Conservation (phyloP, 2,329 filamentous ascomycete species). For the Trichoderma harzianum region DNA sequence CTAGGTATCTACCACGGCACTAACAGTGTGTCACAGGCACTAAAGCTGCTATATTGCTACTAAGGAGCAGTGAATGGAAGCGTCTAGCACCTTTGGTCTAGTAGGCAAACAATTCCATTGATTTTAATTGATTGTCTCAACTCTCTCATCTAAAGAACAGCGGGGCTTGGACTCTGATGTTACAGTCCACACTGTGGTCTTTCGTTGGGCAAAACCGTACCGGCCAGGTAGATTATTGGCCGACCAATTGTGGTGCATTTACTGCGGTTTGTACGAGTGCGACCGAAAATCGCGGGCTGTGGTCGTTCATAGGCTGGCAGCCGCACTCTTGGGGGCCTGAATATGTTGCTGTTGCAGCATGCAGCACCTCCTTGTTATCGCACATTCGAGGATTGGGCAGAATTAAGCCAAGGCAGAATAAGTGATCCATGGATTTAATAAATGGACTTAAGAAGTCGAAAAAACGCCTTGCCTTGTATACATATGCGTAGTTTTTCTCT, state of each 20-base stretch:
- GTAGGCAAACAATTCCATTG: neutral
- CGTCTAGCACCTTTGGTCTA: neutral
- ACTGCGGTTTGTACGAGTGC: neutral
- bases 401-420: conserved; percentile 2
- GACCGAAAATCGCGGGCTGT: neutral
- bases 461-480: neutral
- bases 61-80: neutral
- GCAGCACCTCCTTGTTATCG: neutral
- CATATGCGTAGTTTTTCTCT: neutral
- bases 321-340: neutral
- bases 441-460: neutral
- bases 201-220: neutral
- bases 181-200: neutral
- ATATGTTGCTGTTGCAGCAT: neutral
- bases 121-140: neutral
- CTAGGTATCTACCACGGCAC: neutral
- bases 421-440: neutral
- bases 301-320: neutral
- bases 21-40: neutral
- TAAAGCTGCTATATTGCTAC: neutral
- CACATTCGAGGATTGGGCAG: neutral
- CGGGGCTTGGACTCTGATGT: neutral
- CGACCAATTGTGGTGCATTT: neutral
- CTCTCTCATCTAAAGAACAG: neutral
- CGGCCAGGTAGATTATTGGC: neutral